Evolutionary conservation across 257 asterid species (phyloP), one percentile per base, ranked within the genome.

Genomic region (Euphrasia confusa): DNA sequence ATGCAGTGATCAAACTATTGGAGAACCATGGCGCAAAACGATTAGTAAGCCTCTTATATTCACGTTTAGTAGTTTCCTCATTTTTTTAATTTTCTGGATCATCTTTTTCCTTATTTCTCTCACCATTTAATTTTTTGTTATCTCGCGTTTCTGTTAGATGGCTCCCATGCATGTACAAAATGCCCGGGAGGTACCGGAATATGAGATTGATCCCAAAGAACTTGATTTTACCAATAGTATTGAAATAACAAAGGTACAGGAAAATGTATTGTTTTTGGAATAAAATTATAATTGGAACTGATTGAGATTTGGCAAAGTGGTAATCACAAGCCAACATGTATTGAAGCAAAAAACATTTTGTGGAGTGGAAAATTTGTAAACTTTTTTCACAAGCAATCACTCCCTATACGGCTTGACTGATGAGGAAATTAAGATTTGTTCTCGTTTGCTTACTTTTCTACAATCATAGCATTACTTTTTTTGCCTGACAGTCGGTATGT

Each of bases 131-230:
- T 35, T 33, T 58, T 39, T 58, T 69, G 37, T 13, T 54, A 2
- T 45, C 4, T 65, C 60, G 53, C 45, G 50, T 63, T 66, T 37
- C 59, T 44, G n/a, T 65, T 70, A 92, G 99, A 76, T 81, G 86
- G 79, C 96, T 69, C 90, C 97, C 28, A 92, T 89, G 97, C 96
- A 83, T 56, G 97, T 89, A 48, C 68, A 76, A 44, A 83, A 79
- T 81, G 79, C 74, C 48, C 88, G 84, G 48, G 84, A 92, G 60
- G 93, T 92, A 44, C 99, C 99, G 40, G 97, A 92, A 63, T 92
- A 89, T 35, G 99, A 92, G 84, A 92, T 92, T 69, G 74, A 77
- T 71, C 89, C 95, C 45, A 63, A 39, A 47, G 97, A 92, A 73
- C 83, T 92, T 76, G 97, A 92, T 81, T 92, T 92, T 68, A 80